Base-by-base conservation (phyloP, 1,284 basidiomycete genomes). In the Apiotrichum sp. region DNA sequence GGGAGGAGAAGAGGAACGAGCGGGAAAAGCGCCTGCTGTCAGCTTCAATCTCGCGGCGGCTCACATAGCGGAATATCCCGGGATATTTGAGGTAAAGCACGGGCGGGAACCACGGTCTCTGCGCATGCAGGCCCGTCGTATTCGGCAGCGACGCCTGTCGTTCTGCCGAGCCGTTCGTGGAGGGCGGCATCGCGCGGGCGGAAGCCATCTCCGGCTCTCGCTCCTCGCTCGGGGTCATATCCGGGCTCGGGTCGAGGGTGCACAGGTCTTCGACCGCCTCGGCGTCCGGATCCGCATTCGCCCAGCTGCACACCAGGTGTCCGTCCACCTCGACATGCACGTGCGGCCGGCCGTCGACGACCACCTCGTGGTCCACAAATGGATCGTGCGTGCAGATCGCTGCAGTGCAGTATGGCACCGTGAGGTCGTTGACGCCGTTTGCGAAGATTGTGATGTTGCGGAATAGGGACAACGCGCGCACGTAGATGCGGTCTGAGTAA, bases 361-460 rank as follows among this genome's bases (percentile, higher is more conserved):
- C 33, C 33, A 47, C 31, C 35, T 78, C 74, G 60, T 83, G 77
- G 14, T 84, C 80, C 10, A 77, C 75, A 70, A 90, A 91, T 0
- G 84, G 82, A 72, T 95, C 88, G 59, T 80, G 73, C 0, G 78
- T 69, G 56, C 87, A 86, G 49, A 92, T 87, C 2, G 84, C 82
- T 2, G 87, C 84, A 2, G 88, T 89, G 6, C 86, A 78, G 65
- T 87, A 93, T 1, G 90, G 88, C 1, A 93, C 91, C 1, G 90
- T 92, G 3, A 80, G 59, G 66, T 93, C 90, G 65, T 88, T 84
- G 41, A 88, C 77, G 84, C 86, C 84, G 73, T 95, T 96, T 4
- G 89, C 93, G 61, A 91, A 91, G 59, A 97, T 83, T 53, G 84
- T 79, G 41, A 92, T 79, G 48, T 84, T 80, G 29, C 83, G 77